phyloP scores from a whole-genome alignment of 2,329 filamentous ascomycete genomes.

The Fusarium luffae region DNA sequence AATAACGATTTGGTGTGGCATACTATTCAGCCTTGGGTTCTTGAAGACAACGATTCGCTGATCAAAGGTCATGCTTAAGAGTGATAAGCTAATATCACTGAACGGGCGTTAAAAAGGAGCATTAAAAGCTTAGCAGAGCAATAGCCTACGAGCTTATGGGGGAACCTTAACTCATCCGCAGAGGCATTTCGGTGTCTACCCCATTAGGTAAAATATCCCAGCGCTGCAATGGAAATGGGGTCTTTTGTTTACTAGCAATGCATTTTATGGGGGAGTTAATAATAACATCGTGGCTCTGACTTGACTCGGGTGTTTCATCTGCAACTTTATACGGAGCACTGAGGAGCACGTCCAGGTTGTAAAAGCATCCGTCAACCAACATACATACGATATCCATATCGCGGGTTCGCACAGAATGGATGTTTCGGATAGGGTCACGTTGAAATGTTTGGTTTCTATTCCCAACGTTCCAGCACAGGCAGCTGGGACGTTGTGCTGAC shows the following conservation, averaged over 20 bases:
- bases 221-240: constrained; percentile 1
- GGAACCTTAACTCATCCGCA: constrained; percentile 23
- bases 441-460: constrained; percentile 13
- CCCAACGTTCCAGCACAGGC: background rate
- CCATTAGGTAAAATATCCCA: constrained; percentile 27
- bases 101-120: constrained; percentile 7
- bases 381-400: background rate
- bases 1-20: background rate
- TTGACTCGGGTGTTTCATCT: constrained; percentile 35
- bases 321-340: constrained; percentile 4
- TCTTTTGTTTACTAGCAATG: constrained; percentile 11
- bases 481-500: background rate
- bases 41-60: constrained; percentile 5
- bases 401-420: constrained; percentile 1
- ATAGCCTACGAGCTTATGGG: constrained; percentile 11
- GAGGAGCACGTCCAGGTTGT: background rate
- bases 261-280: constrained; percentile 15
- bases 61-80: background rate
- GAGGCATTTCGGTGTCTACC: constrained; percentile 33
- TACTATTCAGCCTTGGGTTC: constrained; percentile 2
- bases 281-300: constrained; percentile 21
- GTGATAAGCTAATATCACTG: background rate
- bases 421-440: constrained; percentile 6
- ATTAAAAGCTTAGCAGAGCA: background rate
- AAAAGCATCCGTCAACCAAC: background rate